Conservation (phyloP, 2,329 filamentous ascomycete species). For the Microdochium nivale region DNA sequence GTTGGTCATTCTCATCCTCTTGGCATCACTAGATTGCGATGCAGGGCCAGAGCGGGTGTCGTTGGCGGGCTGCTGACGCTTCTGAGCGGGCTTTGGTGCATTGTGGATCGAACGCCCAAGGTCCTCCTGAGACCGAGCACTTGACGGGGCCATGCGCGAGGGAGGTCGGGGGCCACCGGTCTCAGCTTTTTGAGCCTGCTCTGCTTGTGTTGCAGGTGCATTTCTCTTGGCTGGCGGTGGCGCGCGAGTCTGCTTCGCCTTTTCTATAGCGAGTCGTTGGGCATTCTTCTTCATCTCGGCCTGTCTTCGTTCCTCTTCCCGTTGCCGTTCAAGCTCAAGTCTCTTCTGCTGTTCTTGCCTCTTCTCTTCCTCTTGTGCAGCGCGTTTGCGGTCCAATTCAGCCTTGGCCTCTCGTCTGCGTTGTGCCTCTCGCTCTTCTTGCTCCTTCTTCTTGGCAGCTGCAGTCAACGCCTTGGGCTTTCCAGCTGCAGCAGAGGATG, state of each 20-base stretch:
- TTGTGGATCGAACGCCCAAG: constrained; percentile 29
- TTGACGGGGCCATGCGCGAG: constrained; percentile 50
- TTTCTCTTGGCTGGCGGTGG: constrained; percentile 51
- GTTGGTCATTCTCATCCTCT: constrained; percentile 72
- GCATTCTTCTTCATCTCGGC: constrained; percentile 32
- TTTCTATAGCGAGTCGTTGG: constrained; percentile 28
- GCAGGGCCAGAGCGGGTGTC: constrained; percentile 43
- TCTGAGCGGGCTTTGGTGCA: neutral
- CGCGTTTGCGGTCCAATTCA: constrained; percentile 70
- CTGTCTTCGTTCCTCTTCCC: constrained; percentile 53
- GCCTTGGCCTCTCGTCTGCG: constrained; percentile 74
- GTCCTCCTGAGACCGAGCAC: constrained; percentile 48
- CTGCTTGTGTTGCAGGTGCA: constrained; percentile 31
- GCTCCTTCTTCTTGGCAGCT: constrained; percentile 75
- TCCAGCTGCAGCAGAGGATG: constrained; percentile 42
- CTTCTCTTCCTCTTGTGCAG: constrained; percentile 58
- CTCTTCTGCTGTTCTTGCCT: constrained; percentile 49
- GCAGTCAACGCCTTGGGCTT: constrained; percentile 65
- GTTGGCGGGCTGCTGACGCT: constrained; percentile 26
- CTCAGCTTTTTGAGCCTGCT: constrained; percentile 19
- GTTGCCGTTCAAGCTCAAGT: constrained; percentile 53
- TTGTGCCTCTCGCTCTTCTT: constrained; percentile 72
- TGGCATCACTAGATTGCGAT: constrained; percentile 63
- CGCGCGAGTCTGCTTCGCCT: constrained; percentile 55
- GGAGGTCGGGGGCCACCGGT: constrained; percentile 31